These are phyloP conservation scores for Aspergillus sp. DNA, from an alignment of 2,329 filamentous ascomycete genomes.

Conservation along the genomic window DNA sequence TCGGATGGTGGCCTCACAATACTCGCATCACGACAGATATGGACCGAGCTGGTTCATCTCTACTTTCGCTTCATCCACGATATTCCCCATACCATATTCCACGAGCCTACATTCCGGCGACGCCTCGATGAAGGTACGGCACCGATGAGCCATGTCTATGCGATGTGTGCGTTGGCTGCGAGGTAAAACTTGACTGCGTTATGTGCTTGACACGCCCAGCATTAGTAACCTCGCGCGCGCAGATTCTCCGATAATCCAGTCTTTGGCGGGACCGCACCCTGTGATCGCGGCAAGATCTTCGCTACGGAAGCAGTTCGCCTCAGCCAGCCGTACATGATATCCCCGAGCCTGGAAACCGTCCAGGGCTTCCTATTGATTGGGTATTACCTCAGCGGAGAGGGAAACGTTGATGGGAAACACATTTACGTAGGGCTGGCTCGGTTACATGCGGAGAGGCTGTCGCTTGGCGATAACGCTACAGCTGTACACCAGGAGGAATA, in stretches of 20 bases:
- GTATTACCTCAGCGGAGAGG: conserved; percentile 22
- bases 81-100: conserved; percentile 24
- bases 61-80: conserved; percentile 26
- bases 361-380: conserved; percentile 20
- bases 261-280: conserved; percentile 13
- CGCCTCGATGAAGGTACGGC: conserved; percentile 18
- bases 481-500: conserved; percentile 15
- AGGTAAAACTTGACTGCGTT: conserved; percentile 11
- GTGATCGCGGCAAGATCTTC: conserved; percentile 16
- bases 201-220: not conserved
- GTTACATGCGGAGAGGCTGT: conserved; percentile 21
- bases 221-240: not conserved
- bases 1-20: not conserved
- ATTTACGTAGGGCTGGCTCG: conserved; percentile 22
- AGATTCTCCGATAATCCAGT: conserved; percentile 19
- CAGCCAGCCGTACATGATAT: conserved; percentile 13
- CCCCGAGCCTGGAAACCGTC: conserved; percentile 19
- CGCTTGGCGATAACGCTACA: not conserved
- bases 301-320: conserved; percentile 14
- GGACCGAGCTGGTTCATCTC: conserved; percentile 17
- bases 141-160: conserved; percentile 18
- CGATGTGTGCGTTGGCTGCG: conserved; percentile 24
- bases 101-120: conserved; percentile 20
- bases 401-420: conserved; percentile 19
- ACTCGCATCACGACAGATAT: conserved; percentile 7